Percentiles rank a stretch among this genome's conserved stretches.
These are phyloP conservation scores for Hymenoscyphus fraxineus DNA, from an alignment of 2,329 filamentous ascomycete species.

Conservation along the genomic window DNA sequence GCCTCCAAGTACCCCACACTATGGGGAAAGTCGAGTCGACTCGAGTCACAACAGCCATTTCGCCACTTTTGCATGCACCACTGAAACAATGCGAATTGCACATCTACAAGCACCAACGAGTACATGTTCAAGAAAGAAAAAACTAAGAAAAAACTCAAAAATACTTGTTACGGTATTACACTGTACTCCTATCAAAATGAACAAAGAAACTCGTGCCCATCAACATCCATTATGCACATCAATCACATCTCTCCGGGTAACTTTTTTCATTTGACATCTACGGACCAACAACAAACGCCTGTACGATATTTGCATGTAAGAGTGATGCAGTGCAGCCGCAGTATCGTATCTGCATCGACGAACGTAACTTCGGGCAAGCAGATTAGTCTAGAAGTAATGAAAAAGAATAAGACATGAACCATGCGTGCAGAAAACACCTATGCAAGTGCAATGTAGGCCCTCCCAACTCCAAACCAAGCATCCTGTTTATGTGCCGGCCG, in stretches of 20 bases:
- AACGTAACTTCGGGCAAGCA: constrained; percentile 19
- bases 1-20: background rate
- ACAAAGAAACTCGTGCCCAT: background rate
- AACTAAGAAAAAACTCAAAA: no score
- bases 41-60: background rate
- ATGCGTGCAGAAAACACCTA: constrained; percentile 21
- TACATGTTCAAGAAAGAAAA: no score
- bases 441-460: constrained; percentile 18
- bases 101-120: background rate
- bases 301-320: constrained; percentile 24
- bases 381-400: constrained; percentile 34
- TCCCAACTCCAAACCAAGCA: constrained; percentile 8
- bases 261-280: constrained; percentile 29
- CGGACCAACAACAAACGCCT: constrained; percentile 20
- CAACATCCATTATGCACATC: background rate
- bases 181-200: background rate
- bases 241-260: background rate
- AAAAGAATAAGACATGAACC: constrained; percentile 19
- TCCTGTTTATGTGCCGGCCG: constrained; percentile 16
- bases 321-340: constrained; percentile 22
- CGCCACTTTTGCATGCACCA: background rate
- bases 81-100: background rate
- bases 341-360: constrained; percentile 11
- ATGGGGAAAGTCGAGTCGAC: background rate
- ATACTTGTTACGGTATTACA: background rate